Conservation (phyloP, 2,329 filamentous ascomycete genomes). For the Exophiala calicioides region DNA sequence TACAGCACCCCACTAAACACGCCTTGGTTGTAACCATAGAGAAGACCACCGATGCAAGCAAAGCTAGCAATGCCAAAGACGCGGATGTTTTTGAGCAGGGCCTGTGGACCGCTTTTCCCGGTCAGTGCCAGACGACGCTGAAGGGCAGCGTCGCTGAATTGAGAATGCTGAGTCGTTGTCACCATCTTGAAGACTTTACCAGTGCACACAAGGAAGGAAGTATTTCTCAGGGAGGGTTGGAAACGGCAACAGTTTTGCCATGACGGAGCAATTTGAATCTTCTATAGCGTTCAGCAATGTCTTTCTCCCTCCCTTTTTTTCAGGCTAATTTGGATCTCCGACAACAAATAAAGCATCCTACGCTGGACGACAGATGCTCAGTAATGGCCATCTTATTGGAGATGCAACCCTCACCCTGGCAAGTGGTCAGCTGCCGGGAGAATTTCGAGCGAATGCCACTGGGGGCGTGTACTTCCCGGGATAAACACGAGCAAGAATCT, state of each 20-base stretch:
- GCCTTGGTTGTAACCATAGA: slow-evolving; percentile 74
- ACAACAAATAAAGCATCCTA: slow-evolving; percentile 1
- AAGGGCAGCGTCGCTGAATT: slow-evolving; percentile 29
- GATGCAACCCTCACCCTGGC: background rate
- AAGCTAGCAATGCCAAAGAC: slow-evolving; percentile 59
- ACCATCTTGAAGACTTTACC: slow-evolving; percentile 24
- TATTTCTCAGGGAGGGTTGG: background rate
- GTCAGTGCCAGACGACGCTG: slow-evolving; percentile 39
- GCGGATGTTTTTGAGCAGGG: slow-evolving; percentile 54
- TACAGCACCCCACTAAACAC: slow-evolving; percentile 70
- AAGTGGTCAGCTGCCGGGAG: background rate
- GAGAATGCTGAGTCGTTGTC: slow-evolving; percentile 18
- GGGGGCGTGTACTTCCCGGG: too few species aligned
- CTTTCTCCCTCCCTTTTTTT: slow-evolving; percentile 3
- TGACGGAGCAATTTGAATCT: too few species aligned
- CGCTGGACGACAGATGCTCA: slow-evolving; percentile 1
- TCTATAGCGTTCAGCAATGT: too few species aligned
- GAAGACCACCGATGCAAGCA: slow-evolving; percentile 53
- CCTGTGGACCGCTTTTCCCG: slow-evolving; percentile 48
- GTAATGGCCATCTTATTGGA: slow-evolving; percentile 12
- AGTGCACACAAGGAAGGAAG: background rate
- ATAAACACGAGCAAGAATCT: background rate
- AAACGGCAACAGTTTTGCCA: too few species aligned
- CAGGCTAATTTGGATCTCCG: slow-evolving; percentile 19
- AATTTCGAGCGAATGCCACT: background rate